phyloP scores from a whole-genome alignment of 257 asterid genomes.

The Lantana camara region DNA sequence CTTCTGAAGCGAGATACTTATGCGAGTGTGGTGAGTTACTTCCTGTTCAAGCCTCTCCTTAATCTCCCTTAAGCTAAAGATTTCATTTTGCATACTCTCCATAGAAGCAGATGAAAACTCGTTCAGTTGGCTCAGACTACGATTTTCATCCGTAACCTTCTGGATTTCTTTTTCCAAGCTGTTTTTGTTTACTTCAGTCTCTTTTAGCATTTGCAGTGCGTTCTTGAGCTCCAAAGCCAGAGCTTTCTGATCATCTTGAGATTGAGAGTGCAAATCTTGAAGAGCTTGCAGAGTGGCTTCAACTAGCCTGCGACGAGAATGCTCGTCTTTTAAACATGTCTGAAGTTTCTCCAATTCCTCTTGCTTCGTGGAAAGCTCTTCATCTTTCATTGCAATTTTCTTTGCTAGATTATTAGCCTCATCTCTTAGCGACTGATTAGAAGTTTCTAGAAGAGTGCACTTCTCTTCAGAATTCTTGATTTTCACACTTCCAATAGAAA shows the following conservation, averaged over 20 bases:
- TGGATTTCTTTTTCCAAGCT: conserved; percentile 67
- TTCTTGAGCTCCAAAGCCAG: conserved; percentile 64
- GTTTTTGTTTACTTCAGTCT: conserved; percentile 54
- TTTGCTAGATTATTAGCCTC: conserved; percentile 76
- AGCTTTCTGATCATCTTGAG: conserved; percentile 68
- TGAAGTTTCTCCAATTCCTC: conserved; percentile 78
- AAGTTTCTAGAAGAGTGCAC: conserved; percentile 51
- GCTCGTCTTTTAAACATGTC: conserved; percentile 57
- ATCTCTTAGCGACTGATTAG: conserved; percentile 57
- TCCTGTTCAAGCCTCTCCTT: conserved; percentile 74
- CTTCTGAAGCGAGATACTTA: conserved; percentile 54
- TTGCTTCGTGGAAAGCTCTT: conserved; percentile 69
- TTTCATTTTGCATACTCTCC: conserved; percentile 68
- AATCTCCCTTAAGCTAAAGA: conserved; percentile 61
- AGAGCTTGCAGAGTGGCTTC: conserved; percentile 66
- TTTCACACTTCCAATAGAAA: conserved; percentile 45
- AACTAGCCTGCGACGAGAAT: conserved; percentile 43
- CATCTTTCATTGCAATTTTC: conserved; percentile 72
- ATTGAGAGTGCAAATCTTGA: conserved; percentile 62
- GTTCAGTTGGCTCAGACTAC: conserved; percentile 45
- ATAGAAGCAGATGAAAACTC: conserved; percentile 53
- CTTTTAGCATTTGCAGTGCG: conserved; percentile 60
- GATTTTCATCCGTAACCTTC: conserved; percentile 60
- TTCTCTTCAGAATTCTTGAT: conserved; percentile 62
- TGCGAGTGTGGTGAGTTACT: conserved; percentile 56